Evolutionary conservation across 1,284 basidiomycete species (phyloP), one percentile per base, ranked within the genome.

Genomic region (Cerioporus squamosus): DNA sequence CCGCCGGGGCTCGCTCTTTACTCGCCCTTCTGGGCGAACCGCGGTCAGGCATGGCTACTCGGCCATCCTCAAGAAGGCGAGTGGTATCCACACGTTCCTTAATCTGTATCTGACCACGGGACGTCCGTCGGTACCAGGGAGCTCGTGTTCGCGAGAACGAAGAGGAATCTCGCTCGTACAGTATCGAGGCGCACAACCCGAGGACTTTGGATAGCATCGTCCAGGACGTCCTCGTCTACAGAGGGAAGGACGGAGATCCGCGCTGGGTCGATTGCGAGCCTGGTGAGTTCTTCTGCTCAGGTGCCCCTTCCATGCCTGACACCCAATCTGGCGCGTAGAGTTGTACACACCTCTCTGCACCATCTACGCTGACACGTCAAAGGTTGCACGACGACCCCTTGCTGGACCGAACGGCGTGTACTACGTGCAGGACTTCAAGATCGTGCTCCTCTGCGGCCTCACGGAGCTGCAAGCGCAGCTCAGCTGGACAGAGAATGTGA

Each of bases 371-470:
- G 77, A 84, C 48, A 75, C 77, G 0, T 72, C 76, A 0, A 59
- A 68, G 18, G 68, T 79, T 8, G 0, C 7, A 4, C 48, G 55
- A n/a, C 3, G n/a, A 3, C 64, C 68, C 14, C 68, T 61, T 20
- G 43, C 38, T 1, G 71, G 69, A 2, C 15, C 61, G 1, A 50
- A 36, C 1, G 61, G 52, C 1, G 14, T n/a, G 5, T 79, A 74
- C 51, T 84, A 77, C 59, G 64, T 68, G 40, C 75, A 78, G 39
- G 64, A 72, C 12, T 83, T 76, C 63, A 75, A 80, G n/a, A 70
- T 85, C 50, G 72, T 85, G 22, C 68, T 85, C 46, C 69, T 76
- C 36, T 82, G 82, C 55, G 84, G 83, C 3, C 66, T 80, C 31
- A 78, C 80, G 0, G 80, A 81, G 57, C 46, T 81, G 5, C 72